phyloP scores from a whole-genome alignment of 208 protist genomes.

The Tritrichomonas musculus region DNA sequence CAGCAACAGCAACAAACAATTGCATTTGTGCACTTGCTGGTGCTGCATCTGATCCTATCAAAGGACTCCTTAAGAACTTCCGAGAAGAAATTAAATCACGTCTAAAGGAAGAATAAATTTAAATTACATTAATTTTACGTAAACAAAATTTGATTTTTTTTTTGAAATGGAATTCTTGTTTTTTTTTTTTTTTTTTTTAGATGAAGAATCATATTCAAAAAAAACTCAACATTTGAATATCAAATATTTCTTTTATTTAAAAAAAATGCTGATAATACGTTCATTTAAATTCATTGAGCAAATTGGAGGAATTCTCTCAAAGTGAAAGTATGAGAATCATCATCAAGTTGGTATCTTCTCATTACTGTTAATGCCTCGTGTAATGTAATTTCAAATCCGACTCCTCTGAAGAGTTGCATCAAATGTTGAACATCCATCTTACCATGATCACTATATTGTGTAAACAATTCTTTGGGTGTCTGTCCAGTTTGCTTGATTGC shows the following conservation, averaged over 20 bases:
- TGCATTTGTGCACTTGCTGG: conserved; percentile 21
- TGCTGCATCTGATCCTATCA: conserved; percentile 20
- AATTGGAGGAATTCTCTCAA: background rate
- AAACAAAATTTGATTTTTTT: too few species aligned
- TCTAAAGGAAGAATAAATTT: background rate
- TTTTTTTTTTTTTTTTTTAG: too few species aligned
- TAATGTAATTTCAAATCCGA: background rate
- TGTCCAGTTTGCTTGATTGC: background rate
- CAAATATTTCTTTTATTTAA: too few species aligned
- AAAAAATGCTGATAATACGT: too few species aligned
- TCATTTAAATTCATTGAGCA: background rate
- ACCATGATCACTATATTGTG: background rate
- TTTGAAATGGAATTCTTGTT: too few species aligned
- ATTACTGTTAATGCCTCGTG: conserved; percentile 24
- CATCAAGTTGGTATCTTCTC: background rate
- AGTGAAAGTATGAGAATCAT: background rate
- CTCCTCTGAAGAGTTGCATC: background rate
- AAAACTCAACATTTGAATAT: too few species aligned
- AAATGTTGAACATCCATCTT: background rate
- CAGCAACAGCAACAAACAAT: background rate
- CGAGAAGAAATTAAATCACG: background rate
- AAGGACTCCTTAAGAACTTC: background rate
- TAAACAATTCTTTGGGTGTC: background rate
- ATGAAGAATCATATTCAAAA: too few species aligned
- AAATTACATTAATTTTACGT: too few species aligned